Percentiles rank a stretch among this genome's conserved stretches.
These are phyloP conservation scores for Mortierella sp. DNA, from an alignment of 371 early-diverging fungal genomes.

Conservation along the genomic window DNA sequence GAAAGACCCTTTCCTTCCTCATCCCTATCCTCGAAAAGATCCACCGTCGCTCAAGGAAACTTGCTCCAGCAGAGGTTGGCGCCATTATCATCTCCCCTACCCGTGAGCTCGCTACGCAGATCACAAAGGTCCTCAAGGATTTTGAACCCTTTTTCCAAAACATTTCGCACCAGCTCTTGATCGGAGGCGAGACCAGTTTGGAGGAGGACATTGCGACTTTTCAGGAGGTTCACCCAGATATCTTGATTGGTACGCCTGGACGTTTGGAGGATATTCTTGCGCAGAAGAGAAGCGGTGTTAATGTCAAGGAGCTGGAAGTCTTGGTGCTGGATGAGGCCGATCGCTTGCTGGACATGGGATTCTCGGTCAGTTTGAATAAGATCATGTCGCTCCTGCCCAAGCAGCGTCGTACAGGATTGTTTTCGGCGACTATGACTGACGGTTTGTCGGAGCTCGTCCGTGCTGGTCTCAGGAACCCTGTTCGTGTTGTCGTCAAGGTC, in stretches of 20 bases:
- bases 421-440: conserved; percentile 99
- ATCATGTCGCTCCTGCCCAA: conserved; percentile 91
- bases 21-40: conserved; percentile 96
- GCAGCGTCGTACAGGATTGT: conserved; percentile 97
- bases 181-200: conserved; percentile 72
- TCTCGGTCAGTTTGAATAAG: conserved; percentile 81
- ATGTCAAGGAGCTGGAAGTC: conserved; percentile 88
- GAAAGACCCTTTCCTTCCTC: conserved; percentile 98
- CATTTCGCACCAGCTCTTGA: conserved; percentile 58
- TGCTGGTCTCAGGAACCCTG: conserved; percentile 95
- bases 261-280: conserved; percentile 91
- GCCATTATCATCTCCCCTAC: conserved; percentile 96
- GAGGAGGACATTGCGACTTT: conserved; percentile 76
- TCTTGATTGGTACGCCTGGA: conserved; percentile 98
- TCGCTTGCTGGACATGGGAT: conserved; percentile 95
- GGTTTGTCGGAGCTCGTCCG: conserved; percentile 87
- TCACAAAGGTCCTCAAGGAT: conserved; percentile 78
- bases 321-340: conserved; percentile 97
- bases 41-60: conserved; percentile 68
- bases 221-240: conserved; percentile 77
- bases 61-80: conserved; percentile 84
- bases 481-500: conserved; percentile 89
- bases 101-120: conserved; percentile 97
- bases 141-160: conserved; percentile 64
- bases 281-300: conserved; percentile 62